Conservation (phyloP, 208 protist species). For the Endotrypanum monterogeii region DNA sequence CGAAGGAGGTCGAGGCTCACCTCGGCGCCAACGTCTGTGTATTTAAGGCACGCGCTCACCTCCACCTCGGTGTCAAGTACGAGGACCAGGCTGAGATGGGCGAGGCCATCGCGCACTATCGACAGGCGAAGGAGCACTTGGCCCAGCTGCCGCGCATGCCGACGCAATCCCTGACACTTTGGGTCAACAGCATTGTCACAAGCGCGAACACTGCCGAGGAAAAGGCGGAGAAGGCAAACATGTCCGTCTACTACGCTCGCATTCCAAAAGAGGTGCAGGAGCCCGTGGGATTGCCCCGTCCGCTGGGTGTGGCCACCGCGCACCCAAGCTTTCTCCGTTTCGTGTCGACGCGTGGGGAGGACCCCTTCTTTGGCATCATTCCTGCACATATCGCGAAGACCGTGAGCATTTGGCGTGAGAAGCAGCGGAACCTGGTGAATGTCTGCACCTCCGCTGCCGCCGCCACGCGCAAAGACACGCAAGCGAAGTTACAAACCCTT, state of each 20-base stretch:
- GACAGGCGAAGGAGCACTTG: constrained; percentile 60
- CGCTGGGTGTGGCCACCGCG: constrained; percentile 63
- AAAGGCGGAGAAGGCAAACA: constrained; percentile 70
- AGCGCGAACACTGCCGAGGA: constrained; percentile 60
- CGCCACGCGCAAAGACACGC: constrained; percentile 34
- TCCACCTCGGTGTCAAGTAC: constrained; percentile 63
- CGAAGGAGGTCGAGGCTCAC: constrained; percentile 57
- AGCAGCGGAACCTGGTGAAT: constrained; percentile 52
- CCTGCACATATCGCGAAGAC: constrained; percentile 68
- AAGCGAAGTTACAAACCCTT: constrained; percentile 50
- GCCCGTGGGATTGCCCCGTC: constrained; percentile 54
- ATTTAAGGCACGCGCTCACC: constrained; percentile 66
- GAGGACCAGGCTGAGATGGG: constrained; percentile 58
- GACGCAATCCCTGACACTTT: constrained; percentile 39
- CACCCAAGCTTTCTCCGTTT: constrained; percentile 57
- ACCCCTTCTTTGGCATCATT: constrained; percentile 90
- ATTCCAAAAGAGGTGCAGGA: constrained; percentile 69
- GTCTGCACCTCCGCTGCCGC: constrained; percentile 43
- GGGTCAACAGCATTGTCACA: constrained; percentile 72
- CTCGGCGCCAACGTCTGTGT: constrained; percentile 44
- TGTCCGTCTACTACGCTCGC: constrained; percentile 75
- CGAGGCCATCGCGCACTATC: constrained; percentile 71
- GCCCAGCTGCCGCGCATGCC: constrained; percentile 54
- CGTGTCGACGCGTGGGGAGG: constrained; percentile 59
- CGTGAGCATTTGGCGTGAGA: constrained; percentile 59